These are phyloP conservation scores for Delphinella strobiligena DNA, from an alignment of 2,329 filamentous ascomycete genomes.

Conservation along the genomic window DNA sequence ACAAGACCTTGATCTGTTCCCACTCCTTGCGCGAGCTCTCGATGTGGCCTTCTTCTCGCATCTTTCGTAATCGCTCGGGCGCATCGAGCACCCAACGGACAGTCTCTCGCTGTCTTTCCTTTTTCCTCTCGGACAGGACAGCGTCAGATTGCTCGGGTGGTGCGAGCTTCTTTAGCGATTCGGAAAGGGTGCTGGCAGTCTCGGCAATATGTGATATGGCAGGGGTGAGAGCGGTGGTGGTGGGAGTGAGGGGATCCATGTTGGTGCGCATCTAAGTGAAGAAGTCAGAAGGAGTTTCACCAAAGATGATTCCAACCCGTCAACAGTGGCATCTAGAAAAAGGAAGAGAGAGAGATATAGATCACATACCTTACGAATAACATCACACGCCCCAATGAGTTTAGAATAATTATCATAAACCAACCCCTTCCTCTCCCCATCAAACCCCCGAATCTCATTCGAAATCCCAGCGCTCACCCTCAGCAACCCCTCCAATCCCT, in stretches of 20 bases:
- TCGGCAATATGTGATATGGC: constrained; percentile 65
- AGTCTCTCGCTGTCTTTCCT: constrained; percentile 38
- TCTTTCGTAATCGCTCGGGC: constrained; percentile 44
- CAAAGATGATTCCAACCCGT: too few relatives aligned
- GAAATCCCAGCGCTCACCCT: constrained; percentile 59
- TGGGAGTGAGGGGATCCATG: constrained; percentile 68
- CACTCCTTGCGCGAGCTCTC: constrained; percentile 48
- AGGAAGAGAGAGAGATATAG: too few relatives aligned
- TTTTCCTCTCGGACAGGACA: constrained; percentile 9
- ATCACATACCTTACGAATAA: constrained; percentile 41
- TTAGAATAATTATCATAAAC: constrained; percentile 99
- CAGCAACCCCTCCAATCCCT: constrained; percentile 56
- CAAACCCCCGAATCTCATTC: constrained; percentile 71
- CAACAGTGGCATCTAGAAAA: too few relatives aligned
- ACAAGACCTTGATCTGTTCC: constrained; percentile 26
- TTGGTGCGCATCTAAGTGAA: constrained; percentile 60
- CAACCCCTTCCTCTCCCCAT: constrained; percentile 90
- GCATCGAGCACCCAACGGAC: constrained; percentile 52
- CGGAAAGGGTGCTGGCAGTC: constrained; percentile 35
- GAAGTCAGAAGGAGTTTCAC: not conserved
- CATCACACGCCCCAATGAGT: constrained; percentile 90
- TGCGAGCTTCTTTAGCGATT: constrained; percentile 20
- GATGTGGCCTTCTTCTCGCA: constrained; percentile 47
- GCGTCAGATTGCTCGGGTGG: not conserved
- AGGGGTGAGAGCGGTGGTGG: constrained; percentile 59